These are phyloP conservation scores for Rhododendron ferrugineum DNA, from an alignment of 148 eudicot species.

Conservation along the genomic window DNA sequence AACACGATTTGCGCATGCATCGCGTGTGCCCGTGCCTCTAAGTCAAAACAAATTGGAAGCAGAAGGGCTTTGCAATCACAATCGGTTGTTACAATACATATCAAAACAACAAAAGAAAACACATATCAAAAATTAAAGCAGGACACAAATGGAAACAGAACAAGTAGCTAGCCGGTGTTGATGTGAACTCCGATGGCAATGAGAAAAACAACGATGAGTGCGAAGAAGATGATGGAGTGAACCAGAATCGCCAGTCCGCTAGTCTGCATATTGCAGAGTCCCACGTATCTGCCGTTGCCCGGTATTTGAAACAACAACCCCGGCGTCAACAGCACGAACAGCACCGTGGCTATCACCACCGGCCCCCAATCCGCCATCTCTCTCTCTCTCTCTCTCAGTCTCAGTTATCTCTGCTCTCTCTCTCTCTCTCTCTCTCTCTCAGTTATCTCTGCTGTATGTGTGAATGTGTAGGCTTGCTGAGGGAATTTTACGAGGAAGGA, in stretches of 20 bases:
- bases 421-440: background rate
- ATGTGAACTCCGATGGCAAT: conserved; percentile 54
- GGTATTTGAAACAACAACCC: conserved; percentile 52
- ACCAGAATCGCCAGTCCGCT: conserved; percentile 36
- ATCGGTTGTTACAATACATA: background rate
- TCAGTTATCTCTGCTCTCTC: background rate
- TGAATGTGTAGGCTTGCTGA: background rate
- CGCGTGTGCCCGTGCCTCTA: no score
- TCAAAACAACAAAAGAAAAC: background rate
- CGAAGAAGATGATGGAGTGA: conserved; percentile 41
- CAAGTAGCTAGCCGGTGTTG: conserved; percentile 24
- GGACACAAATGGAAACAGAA: background rate
- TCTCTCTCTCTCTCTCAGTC: conserved; percentile 7
- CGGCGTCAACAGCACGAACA: conserved; percentile 44
- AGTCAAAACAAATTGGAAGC: background rate
- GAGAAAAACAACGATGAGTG: conserved; percentile 40
- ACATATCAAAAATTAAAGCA: background rate
- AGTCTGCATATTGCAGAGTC: conserved; percentile 42
- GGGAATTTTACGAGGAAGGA: no score
- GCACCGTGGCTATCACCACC: conserved; percentile 44
- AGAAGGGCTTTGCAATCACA: background rate
- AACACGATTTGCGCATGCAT: no score
- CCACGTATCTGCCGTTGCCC: conserved; percentile 26
- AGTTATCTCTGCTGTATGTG: background rate
- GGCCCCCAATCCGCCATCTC: conserved; percentile 57